Conservation (phyloP, 2,329 filamentous ascomycete genomes). For the Talaromyces islandicus region DNA sequence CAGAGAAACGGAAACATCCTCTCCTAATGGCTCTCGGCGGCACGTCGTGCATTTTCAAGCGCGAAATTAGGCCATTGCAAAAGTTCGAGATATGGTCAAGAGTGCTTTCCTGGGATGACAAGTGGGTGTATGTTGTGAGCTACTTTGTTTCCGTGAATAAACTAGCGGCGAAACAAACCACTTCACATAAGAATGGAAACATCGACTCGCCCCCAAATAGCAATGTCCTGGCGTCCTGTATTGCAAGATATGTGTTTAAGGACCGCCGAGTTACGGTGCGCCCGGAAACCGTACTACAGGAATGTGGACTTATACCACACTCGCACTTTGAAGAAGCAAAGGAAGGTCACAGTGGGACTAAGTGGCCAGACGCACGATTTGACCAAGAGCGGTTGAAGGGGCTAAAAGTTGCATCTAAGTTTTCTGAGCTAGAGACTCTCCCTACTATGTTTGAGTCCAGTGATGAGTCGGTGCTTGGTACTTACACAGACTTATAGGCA, state of each 20-base stretch:
- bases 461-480: not conserved
- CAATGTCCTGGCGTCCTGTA: constrained; percentile 62
- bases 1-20: constrained; percentile 30
- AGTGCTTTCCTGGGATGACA: constrained; percentile 68
- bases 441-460: not conserved
- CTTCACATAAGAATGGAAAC: constrained; percentile 26
- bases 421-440: not conserved
- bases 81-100: constrained; percentile 68
- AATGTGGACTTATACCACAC: constrained; percentile 65
- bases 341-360: constrained; percentile 34
- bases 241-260: constrained; percentile 80
- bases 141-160: constrained; percentile 48
- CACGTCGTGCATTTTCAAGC: constrained; percentile 67
- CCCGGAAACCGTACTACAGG: constrained; percentile 66
- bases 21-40: constrained; percentile 65
- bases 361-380: constrained; percentile 26
- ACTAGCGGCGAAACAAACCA: constrained; percentile 34
- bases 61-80: constrained; percentile 64
- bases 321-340: constrained; percentile 49
- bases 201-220: constrained; percentile 39
- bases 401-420: constrained; percentile 23
- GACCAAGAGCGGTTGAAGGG: constrained; percentile 30
- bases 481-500: not conserved
- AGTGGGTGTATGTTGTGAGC: constrained; percentile 72
- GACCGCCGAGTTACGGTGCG: constrained; percentile 75